Evolutionary conservation across 2,329 filamentous ascomycete species (phyloP).

Genomic region (Bipolaris bicolor): DNA sequence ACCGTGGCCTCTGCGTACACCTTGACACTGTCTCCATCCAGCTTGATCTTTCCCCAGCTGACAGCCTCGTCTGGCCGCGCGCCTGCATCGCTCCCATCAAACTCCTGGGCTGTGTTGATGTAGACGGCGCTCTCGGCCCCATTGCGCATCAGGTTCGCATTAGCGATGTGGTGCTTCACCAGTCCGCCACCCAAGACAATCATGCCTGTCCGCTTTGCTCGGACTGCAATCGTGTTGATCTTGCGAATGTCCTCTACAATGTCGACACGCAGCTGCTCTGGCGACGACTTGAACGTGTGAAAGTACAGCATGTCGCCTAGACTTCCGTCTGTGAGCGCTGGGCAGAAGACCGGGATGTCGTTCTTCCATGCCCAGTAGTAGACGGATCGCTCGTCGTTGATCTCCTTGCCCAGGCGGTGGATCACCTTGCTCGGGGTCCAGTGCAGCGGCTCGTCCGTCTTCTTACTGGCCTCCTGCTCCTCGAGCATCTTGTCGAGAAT

Average conservation of each 20-base stretch:
- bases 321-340: slow-evolving; percentile 92
- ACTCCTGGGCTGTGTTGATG: slow-evolving; percentile 96
- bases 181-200: slow-evolving; percentile 92
- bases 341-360: slow-evolving; percentile 95
- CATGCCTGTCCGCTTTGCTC: slow-evolving; percentile 89
- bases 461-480: slow-evolving; percentile 84
- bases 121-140: slow-evolving; percentile 97
- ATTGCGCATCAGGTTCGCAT: slow-evolving; percentile 96
- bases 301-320: slow-evolving; percentile 99
- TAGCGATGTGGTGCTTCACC: slow-evolving; percentile 98
- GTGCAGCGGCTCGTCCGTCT: slow-evolving; percentile 70
- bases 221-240: slow-evolving; percentile 90
- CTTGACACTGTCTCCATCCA: slow-evolving; percentile 87
- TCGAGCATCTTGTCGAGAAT: slow-evolving; percentile 93
- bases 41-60: slow-evolving; percentile 98
- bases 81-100: slow-evolving; percentile 95
- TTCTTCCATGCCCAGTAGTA: slow-evolving; percentile 99
- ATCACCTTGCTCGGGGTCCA: slow-evolving; percentile 97
- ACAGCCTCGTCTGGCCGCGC: slow-evolving; percentile 95
- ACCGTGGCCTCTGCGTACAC: slow-evolving; percentile 72
- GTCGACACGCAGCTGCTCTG: slow-evolving; percentile 80
- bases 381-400: slow-evolving; percentile 88
- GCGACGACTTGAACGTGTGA: slow-evolving; percentile 90
- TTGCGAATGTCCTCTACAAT: slow-evolving; percentile 91
- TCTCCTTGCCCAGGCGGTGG: slow-evolving; percentile 86